Conservation (phyloP, 768 basidiomycete species). For the Auricularia auricula-judae region DNA sequence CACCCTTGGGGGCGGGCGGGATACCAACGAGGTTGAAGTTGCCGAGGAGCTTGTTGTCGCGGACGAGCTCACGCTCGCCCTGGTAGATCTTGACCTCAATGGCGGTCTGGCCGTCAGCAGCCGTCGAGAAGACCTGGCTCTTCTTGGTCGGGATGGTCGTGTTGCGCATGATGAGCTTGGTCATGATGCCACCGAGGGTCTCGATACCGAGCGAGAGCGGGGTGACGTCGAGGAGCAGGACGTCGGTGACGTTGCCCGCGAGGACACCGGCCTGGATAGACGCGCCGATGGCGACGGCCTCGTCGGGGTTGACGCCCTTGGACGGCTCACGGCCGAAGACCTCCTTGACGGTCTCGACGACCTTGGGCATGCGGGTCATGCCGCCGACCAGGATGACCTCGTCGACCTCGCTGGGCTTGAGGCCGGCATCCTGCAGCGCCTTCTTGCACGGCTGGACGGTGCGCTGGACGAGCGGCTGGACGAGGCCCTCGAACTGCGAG, state of each 20-base stretch:
- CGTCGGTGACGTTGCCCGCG: constrained; percentile 92
- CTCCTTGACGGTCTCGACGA: constrained; percentile 84
- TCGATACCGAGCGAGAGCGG: constrained; percentile 92
- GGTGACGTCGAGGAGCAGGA: constrained; percentile 90
- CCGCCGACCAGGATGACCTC: constrained; percentile 98
- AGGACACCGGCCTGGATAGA: constrained; percentile 97
- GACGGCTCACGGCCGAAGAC: constrained; percentile 94
- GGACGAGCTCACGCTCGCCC: constrained; percentile 96
- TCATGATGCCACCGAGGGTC: constrained; percentile 99
- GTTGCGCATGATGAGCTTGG: constrained; percentile 94
- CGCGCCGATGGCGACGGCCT: constrained; percentile 97
- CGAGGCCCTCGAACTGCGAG: constrained; percentile 83
- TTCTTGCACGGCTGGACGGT: constrained; percentile 97
- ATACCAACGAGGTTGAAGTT: constrained; percentile 99
- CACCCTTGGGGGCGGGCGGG: constrained; percentile 74
- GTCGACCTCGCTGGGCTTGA: constrained; percentile 86
- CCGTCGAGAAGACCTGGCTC: constrained; percentile 97
- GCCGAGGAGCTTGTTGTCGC: constrained; percentile 97
- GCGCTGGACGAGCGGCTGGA: constrained; percentile 70
- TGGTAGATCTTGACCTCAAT: constrained; percentile 99
- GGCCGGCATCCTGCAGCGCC: constrained; percentile 85
- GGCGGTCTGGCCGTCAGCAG: constrained; percentile 97
- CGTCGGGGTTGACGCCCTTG: constrained; percentile 99
- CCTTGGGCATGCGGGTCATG: constrained; percentile 96
- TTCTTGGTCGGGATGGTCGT: constrained; percentile 99